Conservation (phyloP, 2,329 filamentous ascomycete species). For the Paraconiothyrium brasiliense region DNA sequence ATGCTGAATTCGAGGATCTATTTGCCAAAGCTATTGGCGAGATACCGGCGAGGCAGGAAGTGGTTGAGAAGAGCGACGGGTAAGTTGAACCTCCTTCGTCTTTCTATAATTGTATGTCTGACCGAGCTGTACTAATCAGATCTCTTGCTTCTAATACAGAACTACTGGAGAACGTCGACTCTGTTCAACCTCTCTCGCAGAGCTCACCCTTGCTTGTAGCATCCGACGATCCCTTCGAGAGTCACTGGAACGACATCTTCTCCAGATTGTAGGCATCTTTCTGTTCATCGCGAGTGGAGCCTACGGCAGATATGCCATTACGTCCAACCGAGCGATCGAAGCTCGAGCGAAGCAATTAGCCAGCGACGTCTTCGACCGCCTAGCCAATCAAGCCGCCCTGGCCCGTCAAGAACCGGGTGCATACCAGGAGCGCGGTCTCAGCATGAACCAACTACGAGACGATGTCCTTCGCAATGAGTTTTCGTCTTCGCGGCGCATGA, state of each 20-base stretch:
- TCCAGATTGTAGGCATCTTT: slow-evolving; percentile 74
- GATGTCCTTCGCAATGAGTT: slow-evolving; percentile 88
- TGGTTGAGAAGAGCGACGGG: slow-evolving; percentile 65
- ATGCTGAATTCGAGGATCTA: slow-evolving; percentile 91
- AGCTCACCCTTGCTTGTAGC: slow-evolving; percentile 85
- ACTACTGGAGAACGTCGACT: slow-evolving; percentile 71
- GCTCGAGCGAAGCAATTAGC: slow-evolving; percentile 84
- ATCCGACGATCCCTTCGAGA: slow-evolving; percentile 80
- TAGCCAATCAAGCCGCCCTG: slow-evolving; percentile 85
- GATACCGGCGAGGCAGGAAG: slow-evolving; percentile 69
- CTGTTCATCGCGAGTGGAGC: slow-evolving; percentile 58
- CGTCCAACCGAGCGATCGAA: slow-evolving; percentile 70
- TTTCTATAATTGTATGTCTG: slow-evolving; percentile 39
- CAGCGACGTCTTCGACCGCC: slow-evolving; percentile 80
- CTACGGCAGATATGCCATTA: slow-evolving; percentile 73
- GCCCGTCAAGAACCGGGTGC: slow-evolving; percentile 70
- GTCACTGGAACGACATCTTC: slow-evolving; percentile 85
- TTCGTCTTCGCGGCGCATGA: slow-evolving; percentile 76
- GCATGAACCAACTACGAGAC: slow-evolving; percentile 88
- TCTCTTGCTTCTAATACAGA: slow-evolving; percentile 76
- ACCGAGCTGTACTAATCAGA: slow-evolving; percentile 80
- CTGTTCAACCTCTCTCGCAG: slow-evolving; percentile 88
- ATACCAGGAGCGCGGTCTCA: slow-evolving; percentile 80
- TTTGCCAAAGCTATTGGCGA: slow-evolving; percentile 79
- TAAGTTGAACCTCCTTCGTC: slow-evolving; percentile 56